These are phyloP conservation scores for Linanthus parryae DNA, from an alignment of 148 eudicot genomes.

Conservation along the genomic window DNA sequence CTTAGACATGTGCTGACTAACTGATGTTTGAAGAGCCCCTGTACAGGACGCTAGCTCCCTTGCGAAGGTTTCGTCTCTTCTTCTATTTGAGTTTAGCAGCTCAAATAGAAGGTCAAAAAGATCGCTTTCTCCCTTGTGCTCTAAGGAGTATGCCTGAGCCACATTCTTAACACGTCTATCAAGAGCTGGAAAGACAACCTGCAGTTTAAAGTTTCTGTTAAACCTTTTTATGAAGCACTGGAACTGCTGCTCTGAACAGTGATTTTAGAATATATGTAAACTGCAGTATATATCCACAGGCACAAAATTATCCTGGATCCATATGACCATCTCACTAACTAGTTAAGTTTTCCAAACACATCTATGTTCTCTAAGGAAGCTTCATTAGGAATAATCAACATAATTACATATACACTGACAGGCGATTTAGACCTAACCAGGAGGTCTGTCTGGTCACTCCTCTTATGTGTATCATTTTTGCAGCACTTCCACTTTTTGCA, in stretches of 20 bases:
- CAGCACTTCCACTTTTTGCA: too few relatives aligned
- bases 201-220: too few relatives aligned
- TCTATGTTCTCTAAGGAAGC: too few relatives aligned
- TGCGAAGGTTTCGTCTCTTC: slow-evolving; percentile 64
- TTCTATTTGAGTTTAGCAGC: slow-evolving; percentile 47
- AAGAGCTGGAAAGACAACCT: slow-evolving; percentile 98
- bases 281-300: too few relatives aligned
- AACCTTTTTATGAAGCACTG: slow-evolving; percentile 23
- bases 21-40: slow-evolving; percentile 89
- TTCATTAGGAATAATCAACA: not conserved
- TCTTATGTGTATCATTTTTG: too few relatives aligned
- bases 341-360: too few relatives aligned
- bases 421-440: too few relatives aligned
- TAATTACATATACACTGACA: not conserved
- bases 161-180: slow-evolving; percentile 98
- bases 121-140: slow-evolving; percentile 94
- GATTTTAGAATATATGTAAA: too few relatives aligned
- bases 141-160: slow-evolving; percentile 90
- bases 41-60: slow-evolving; percentile 94
- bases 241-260: slow-evolving; percentile 24
- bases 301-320: too few relatives aligned
- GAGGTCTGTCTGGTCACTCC: too few relatives aligned
- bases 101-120: slow-evolving; percentile 87
- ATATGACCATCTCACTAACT: too few relatives aligned
- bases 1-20: slow-evolving; percentile 97